A percentile compares a stretch with the other conserved stretches of the same genome.
Evolutionary conservation across 352 stramenopile species (phyloP).

Genomic region (Pelagophyceae sp.): DNA sequence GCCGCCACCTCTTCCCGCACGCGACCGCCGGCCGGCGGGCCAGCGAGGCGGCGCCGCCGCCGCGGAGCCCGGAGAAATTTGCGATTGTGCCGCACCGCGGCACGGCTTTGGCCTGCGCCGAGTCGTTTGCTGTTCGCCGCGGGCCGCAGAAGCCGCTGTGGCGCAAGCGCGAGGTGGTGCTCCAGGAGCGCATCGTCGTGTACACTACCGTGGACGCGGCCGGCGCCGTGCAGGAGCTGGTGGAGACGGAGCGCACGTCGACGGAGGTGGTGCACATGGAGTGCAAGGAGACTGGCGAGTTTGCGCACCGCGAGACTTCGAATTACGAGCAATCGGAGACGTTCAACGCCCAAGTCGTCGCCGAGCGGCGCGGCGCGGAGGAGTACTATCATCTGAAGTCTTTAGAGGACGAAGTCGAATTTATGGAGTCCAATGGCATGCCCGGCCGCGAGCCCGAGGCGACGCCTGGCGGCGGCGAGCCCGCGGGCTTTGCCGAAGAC

Average conservation of each 20-base stretch:
- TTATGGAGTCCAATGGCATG: slow-evolving; percentile 40
- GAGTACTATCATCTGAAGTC: slow-evolving; percentile 46
- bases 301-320: slow-evolving; percentile 41
- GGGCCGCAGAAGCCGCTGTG: slow-evolving; percentile 22
- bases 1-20: too few species aligned
- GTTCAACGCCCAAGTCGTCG: slow-evolving; percentile 34
- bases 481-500: too few species aligned
- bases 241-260: slow-evolving; percentile 39
- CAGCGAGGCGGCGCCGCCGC: neutral
- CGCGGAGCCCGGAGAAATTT: neutral
- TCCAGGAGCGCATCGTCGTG: slow-evolving; percentile 43
- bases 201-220: slow-evolving; percentile 46
- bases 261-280: slow-evolving; percentile 47
- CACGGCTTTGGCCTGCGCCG: too few species aligned
- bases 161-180: slow-evolving; percentile 34
- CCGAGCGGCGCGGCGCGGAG: slow-evolving; percentile 33
- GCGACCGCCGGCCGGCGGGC: neutral
- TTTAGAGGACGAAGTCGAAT: slow-evolving; percentile 43
- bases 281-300: slow-evolving; percentile 43
- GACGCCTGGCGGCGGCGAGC: too few species aligned
- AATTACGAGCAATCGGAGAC: slow-evolving; percentile 39
- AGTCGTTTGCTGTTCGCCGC: neutral
- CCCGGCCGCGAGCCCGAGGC: neutral
- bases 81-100: slow-evolving; percentile 3
- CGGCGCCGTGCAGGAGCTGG: slow-evolving; percentile 31